Evolutionary conservation across 768 basidiomycete species (phyloP).

Genomic region (Mycena olivaceomarginata): DNA sequence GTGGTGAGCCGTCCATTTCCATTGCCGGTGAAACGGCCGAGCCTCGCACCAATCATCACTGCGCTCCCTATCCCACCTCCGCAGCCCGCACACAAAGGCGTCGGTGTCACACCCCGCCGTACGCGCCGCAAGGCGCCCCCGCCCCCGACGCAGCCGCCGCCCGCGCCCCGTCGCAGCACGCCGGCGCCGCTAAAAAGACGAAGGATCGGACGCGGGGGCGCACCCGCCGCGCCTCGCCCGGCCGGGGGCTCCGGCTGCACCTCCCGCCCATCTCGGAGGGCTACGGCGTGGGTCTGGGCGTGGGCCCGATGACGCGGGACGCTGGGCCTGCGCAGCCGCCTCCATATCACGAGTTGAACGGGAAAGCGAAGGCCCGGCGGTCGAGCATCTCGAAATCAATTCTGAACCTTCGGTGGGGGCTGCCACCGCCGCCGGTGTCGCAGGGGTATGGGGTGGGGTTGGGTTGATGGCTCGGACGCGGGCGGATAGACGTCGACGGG

Average conservation of each 20-base stretch:
- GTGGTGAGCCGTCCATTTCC: conserved; percentile 34
- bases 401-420: not conserved
- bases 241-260: conserved; percentile 10
- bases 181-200: not conserved
- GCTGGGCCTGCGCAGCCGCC: too few relatives aligned
- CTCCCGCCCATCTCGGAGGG: conserved; percentile 38
- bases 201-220: not conserved
- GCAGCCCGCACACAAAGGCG: conserved; percentile 6
- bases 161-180: not conserved
- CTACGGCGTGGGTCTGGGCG: conserved; percentile 23
- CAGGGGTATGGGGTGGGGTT: conserved; percentile 14
- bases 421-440: not conserved
- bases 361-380: not conserved
- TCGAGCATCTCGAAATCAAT: conserved; percentile 5
- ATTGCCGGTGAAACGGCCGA: conserved; percentile 15
- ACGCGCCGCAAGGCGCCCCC: conserved; percentile 5
- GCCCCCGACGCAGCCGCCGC: not conserved
- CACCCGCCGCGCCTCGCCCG: conserved; percentile 27
- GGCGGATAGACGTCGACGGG: not conserved
- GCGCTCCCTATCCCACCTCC: not conserved
- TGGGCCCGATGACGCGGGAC: conserved; percentile 31
- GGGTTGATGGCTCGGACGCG: not conserved
- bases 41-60: not conserved
- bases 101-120: conserved; percentile 13
- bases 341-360: not conserved